A percentile compares a stretch with the other conserved stretches of the same genome.
Evolutionary conservation across 345 rosid genomes (phyloP).

Genomic region (Salix exigua): DNA sequence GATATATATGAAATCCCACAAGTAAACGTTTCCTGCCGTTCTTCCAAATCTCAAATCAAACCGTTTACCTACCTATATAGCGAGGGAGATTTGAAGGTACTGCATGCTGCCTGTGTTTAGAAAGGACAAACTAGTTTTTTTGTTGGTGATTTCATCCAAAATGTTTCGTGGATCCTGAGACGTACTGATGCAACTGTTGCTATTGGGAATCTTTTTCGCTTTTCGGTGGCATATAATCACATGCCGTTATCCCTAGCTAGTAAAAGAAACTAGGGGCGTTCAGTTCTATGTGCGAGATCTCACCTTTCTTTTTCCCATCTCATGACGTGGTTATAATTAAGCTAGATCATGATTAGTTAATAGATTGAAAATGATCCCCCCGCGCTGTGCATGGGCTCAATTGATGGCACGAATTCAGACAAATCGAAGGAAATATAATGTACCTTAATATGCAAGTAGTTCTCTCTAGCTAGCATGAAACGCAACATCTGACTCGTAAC

Average conservation of each 20-base stretch:
- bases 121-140: not conserved
- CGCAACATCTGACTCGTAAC: not conserved
- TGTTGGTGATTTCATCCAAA: not conserved
- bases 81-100: not conserved
- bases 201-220: not conserved
- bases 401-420: not conserved
- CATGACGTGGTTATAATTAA: not conserved
- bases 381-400: not conserved
- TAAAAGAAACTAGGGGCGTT: not conserved
- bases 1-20: not conserved
- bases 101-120: not conserved
- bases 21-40: not conserved
- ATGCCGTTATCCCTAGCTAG: not conserved
- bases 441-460: not conserved
- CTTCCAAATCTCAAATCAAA: not conserved
- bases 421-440: not conserved
- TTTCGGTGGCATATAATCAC: not conserved
- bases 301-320: not conserved
- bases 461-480: not conserved
- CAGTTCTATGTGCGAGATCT: not conserved
- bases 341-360: too few relatives aligned
- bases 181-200: not conserved
- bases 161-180: not conserved
- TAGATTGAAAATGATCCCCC: too few relatives aligned
- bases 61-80: not conserved